These are phyloP conservation scores for Aspergillus aculeatus DNA, from an alignment of 2,329 filamentous ascomycete species.

Conservation along the genomic window DNA sequence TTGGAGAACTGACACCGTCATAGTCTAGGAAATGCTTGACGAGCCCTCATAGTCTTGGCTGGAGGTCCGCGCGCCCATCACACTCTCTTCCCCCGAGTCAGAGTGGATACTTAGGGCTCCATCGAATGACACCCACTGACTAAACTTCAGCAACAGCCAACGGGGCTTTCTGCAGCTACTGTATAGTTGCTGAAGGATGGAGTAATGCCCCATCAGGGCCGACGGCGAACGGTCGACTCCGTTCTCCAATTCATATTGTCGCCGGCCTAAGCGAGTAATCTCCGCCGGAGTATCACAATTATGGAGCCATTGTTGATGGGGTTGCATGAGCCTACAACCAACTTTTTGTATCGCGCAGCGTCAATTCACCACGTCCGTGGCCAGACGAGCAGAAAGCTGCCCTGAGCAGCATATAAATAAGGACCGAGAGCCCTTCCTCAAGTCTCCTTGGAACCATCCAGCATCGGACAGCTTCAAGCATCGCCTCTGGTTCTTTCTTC, in stretches of 20 bases:
- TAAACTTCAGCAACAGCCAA: not conserved
- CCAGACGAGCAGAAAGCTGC: not conserved
- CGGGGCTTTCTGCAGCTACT: not conserved
- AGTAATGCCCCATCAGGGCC: not conserved
- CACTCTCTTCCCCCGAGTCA: not conserved
- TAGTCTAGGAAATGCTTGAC: too few relatives aligned
- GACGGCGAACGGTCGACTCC: slow-evolving; percentile 4
- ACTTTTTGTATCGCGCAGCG: not conserved
- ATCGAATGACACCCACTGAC: not conserved
- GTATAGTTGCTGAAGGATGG: not conserved
- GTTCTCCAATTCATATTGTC: not conserved
- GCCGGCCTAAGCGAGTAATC: not conserved
- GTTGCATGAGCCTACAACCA: slow-evolving; percentile 1
- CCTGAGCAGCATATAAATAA: slow-evolving; percentile 1
- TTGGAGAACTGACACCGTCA: too few relatives aligned
- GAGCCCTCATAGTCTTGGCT: too few relatives aligned
- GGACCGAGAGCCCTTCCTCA: not conserved
- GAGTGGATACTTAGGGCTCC: not conserved
- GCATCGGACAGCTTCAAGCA: slow-evolving; percentile 8
- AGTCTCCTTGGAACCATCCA: not conserved
- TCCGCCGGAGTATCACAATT: slow-evolving; percentile 1
- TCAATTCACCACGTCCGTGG: not conserved
- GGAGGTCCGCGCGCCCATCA: too few relatives aligned
- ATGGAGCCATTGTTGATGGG: slow-evolving; percentile 1
- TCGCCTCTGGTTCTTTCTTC: not conserved